Base-by-base conservation (phyloP, 768 basidiomycete species). In the Russula sp. region DNA sequence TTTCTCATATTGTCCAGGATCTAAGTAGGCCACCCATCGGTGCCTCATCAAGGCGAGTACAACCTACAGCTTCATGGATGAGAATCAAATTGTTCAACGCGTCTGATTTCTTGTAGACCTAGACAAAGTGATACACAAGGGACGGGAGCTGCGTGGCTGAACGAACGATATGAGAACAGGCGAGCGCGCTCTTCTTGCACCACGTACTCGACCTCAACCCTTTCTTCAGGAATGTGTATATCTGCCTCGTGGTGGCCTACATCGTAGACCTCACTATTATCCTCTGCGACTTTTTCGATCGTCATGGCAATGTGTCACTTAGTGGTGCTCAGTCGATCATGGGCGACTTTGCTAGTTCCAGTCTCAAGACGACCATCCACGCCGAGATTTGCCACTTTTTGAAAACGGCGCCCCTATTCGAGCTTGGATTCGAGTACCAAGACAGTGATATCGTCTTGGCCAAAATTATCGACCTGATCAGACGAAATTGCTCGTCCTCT, bases 211-310 rank as follows among this genome's bases (percentile, higher is more conserved):
- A 20, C 2, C n/a, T 58, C 16, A 54, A 16, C 20, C 26, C 16
- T 59, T 16, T 24, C 16, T 48, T 30, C 57, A 63, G 63, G 3
- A 10, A 18, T 1, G 57, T 59, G 50, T 36, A 63, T 44, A 16
- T 59, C 8, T 36, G 51, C n/a, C 36, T 32, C 20, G 51, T 53
- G n/a, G 46, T 59, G 57, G 57, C 57, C 34, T 63, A 63, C 50
- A 59, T 63, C 22, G 57, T 63, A 22, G 26, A 53, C 38, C 53
- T 64, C 36, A 64, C 57, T 2, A 28, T 55, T 13, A 49, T 64
- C 24, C n/a, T 60, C 11, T 14, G n/a, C 3, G 11, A 18, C 28
- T 4, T 64, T 20, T 64, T 34, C 28, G 30, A 6, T 18, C 14
- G n/a, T 40, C 5, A 28, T 4, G 11, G 8, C 16, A 28, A 49